Base-by-base conservation (phyloP, 2,329 filamentous ascomycete genomes). In the Colletotrichum theobromicola region DNA sequence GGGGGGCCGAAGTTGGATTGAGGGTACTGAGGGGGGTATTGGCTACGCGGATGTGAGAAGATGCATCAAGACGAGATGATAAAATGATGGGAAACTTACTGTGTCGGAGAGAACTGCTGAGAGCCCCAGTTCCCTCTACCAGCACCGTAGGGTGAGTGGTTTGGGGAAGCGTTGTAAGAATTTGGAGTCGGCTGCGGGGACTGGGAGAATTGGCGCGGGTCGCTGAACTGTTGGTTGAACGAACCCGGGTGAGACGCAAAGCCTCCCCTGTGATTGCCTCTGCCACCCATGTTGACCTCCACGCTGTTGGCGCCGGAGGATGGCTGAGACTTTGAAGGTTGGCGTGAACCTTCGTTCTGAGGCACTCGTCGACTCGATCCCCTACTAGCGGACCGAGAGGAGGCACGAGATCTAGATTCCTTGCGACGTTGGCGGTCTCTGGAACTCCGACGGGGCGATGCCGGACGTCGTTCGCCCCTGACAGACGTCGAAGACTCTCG, bases 21-120 rank as follows among this genome's bases (percentile, higher is more conserved):
- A 55, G 89, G 85, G 79, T 93, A 93, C 30, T 90, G 88, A 34
- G 92, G 88, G 24, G 90, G 88, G 57, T 92, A 93, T 83, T 93
- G 93, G 34, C 90, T 93, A 84, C 74, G 66, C 62, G 73, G 72
- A 62, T 37, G 64, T 72, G 9, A 72, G 70, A 30, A 64, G 37
- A 7, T 50, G 50, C 15, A n/a, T 10, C 37, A 63, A 12, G 34
- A 53, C 18, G 34, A 12, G 24, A 62, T 67, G 32, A 62, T n/a
- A 9, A 32, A 32, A 37, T 61, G 46, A 42, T 42, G 61, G 24
- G 13, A 66, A 55, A 75, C 73, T 62, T 81, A 83, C 80, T 78
- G 80, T 74, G 79, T 77, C 64, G 85, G 83, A 16, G 84, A 85
- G 72, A 82, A 84, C 74, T 85, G 85, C 76, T 84, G 88, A 75